Base-by-base conservation (phyloP, 495 filamentous ascomycete species). In the Podospora conica region DNA sequence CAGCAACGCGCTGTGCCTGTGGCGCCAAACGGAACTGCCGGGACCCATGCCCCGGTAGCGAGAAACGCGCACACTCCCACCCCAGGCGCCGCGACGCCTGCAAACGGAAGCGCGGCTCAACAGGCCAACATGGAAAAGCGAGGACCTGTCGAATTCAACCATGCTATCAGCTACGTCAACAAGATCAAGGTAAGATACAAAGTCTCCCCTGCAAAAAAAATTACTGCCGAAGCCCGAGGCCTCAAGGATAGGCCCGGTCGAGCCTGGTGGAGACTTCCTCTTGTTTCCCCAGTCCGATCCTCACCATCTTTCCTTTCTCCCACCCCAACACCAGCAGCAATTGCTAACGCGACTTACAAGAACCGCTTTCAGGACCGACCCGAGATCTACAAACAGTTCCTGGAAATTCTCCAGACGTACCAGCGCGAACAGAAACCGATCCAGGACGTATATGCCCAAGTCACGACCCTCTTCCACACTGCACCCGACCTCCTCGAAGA, bases 121-220 rank as follows among this genome's bases (percentile, higher is more conserved):
- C 89, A 89, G 64, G 69, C 73, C 18, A 89, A 85, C 53, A 75
- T 91, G 66, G 92, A 93, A 76, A 95, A 95, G 78, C 85, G 92
- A 66, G 92, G 93, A 11, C 96, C 96, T 12, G 96, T 99, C 2
- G 96, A 99, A 73, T 99, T 99, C 79, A 99, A 99, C 76, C 96
- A 99, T 80, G 96, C 96, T 0, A 99, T 99, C 66, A 97, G 93
- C 74, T 99, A 99, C 73, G 96, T 99, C 56, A 99, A 99, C 75
- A 99, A 99, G 79, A 99, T 99, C 63, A 99, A 99, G 88, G 93
- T 96, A 76, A 74, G 77, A 20, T 6, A 7, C 11, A 21, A 48
- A 7, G 33, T 56, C 58, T 27, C 25, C 18, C 31, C 12, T 20
- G 8, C 12, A 18, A 25, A 24, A 54, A 65, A 55, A 55, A 57